These are phyloP conservation scores for Flaveria linearis DNA, from an alignment of 129 eudicot genomes.

Conservation along the genomic window DNA sequence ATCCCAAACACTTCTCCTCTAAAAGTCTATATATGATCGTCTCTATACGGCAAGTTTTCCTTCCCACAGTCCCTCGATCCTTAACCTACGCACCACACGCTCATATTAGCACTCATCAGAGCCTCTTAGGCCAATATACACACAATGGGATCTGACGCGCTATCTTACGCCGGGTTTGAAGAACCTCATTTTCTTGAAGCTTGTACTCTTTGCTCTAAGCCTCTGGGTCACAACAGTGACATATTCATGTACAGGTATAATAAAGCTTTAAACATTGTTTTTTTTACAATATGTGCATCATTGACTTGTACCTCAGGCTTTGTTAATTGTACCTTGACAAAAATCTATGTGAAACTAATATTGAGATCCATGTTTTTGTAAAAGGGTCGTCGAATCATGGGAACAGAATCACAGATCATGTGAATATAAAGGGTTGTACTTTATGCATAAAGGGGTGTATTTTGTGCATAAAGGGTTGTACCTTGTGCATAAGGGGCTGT, in stretches of 20 bases:
- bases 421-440: neutral
- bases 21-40: constrained; percentile 39
- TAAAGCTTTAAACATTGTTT: neutral
- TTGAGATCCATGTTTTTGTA: neutral
- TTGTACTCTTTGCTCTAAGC: constrained; percentile 71
- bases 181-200: constrained; percentile 82
- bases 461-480: neutral
- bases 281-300: constrained; percentile 10
- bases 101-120: constrained; percentile 28
- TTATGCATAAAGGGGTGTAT: neutral
- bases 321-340: constrained; percentile 12
- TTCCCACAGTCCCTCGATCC: constrained; percentile 36
- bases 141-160: constrained; percentile 42
- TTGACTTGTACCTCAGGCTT: constrained; percentile 26
- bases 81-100: constrained; percentile 33
- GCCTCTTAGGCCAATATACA: neutral
- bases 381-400: neutral
- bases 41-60: constrained; percentile 28
- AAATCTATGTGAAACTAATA: neutral
- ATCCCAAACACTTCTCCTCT: constrained; percentile 17
- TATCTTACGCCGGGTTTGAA: constrained; percentile 52
- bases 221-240: constrained; percentile 61
- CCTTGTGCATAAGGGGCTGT: neutral
- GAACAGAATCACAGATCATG: neutral
- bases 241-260: constrained; percentile 85